Conservation (phyloP, 805 yeast species). For the Myxozyma lipomycoides region DNA sequence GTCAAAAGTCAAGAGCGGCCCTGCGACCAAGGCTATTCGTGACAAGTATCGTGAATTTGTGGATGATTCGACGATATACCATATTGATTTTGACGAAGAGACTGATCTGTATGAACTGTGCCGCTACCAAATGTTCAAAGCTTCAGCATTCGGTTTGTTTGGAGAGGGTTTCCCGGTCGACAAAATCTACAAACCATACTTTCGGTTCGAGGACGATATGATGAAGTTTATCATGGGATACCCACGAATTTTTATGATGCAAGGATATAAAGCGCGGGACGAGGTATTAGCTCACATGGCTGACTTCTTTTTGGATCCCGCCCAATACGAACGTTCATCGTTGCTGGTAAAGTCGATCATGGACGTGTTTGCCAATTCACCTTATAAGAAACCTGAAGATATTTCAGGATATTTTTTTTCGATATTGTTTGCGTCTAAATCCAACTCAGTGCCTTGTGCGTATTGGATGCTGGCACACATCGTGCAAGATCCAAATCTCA, state of each 20-base stretch:
- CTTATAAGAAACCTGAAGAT: neutral
- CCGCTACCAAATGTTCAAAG: neutral
- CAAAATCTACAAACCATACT: neutral
- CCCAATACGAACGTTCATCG: neutral
- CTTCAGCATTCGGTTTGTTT: neutral
- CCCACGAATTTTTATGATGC: neutral
- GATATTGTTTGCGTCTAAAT: neutral
- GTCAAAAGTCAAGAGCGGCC: neutral
- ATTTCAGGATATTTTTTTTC: neutral
- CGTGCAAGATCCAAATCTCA: constrained; percentile 6
- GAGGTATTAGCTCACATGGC: neutral
- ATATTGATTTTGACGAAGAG: neutral
- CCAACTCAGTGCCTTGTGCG: constrained; percentile 21
- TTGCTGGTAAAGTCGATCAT: neutral
- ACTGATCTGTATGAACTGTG: neutral
- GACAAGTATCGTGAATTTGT: neutral
- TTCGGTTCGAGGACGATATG: neutral
- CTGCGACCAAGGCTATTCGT: neutral
- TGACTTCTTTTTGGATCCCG: neutral
- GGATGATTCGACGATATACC: neutral
- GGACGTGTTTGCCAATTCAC: neutral
- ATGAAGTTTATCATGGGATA: neutral
- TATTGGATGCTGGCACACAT: constrained; percentile 17
- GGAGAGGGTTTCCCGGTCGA: neutral
- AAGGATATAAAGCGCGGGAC: neutral